These are phyloP conservation scores for Acacia melanoxylon DNA, from an alignment of 306 rosid genomes.

Conservation along the genomic window DNA sequence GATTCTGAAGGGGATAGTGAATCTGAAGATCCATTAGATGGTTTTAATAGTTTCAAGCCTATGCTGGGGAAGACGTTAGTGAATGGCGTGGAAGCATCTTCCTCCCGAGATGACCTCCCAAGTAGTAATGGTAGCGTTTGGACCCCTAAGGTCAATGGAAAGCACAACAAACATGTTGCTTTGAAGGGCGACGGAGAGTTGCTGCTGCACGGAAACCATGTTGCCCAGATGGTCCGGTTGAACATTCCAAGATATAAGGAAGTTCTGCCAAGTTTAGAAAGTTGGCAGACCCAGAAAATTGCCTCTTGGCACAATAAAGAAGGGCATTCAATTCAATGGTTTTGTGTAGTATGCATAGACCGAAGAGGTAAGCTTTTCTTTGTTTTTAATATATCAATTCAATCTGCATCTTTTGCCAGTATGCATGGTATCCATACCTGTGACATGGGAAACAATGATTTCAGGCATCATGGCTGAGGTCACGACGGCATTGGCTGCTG, in stretches of 20 bases:
- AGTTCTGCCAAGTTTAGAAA: constrained; percentile 90
- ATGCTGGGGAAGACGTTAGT: constrained; percentile 47
- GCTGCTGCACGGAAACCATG: constrained; percentile 61
- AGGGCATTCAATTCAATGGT: constrained; percentile 91
- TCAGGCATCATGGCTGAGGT: constrained; percentile 97
- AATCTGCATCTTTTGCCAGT: constrained; percentile 25
- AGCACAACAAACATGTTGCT: constrained; percentile 68
- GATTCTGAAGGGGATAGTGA: constrained; percentile 81
- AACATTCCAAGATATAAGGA: constrained; percentile 76
- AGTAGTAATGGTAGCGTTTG: constrained; percentile 57
- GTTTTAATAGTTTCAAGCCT: constrained; percentile 54
- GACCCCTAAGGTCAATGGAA: constrained; percentile 88
- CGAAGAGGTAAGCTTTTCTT: constrained; percentile 69
- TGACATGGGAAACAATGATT: constrained; percentile 35
- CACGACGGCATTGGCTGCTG: constrained; percentile 76
- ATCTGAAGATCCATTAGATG: constrained; percentile 55
- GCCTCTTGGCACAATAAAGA: constrained; percentile 87
- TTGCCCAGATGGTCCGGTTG: constrained; percentile 61
- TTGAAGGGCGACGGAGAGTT: constrained; percentile 65
- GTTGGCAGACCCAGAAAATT: constrained; percentile 84
- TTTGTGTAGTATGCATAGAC: constrained; percentile 76
- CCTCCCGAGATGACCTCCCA: constrained; percentile 45
- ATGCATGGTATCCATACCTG: background rate
- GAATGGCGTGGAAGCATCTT: constrained; percentile 56
- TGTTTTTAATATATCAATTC: background rate